Evolutionary conservation across 169 alveolate genomes (phyloP).

Genomic region (Cryptosporidium tyzzeri): DNA sequence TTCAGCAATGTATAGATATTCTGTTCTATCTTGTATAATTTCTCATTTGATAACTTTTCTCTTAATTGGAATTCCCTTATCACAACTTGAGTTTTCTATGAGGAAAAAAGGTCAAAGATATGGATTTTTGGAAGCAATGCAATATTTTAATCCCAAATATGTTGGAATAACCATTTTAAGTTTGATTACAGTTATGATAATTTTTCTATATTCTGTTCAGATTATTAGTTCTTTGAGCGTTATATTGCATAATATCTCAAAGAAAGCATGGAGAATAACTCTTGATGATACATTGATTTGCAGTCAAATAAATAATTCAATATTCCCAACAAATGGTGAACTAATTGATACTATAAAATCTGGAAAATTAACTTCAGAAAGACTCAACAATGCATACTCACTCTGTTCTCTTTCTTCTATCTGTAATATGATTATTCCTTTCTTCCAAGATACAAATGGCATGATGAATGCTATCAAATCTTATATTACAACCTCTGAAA

Average conservation of each 20-base stretch:
- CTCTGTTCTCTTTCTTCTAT: constrained; percentile 45
- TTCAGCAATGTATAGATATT: constrained; percentile 62
- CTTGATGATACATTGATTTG: constrained; percentile 21
- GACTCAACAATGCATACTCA: not conserved
- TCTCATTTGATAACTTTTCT: constrained; percentile 52
- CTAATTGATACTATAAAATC: not conserved
- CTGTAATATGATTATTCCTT: constrained; percentile 39
- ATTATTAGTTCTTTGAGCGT: constrained; percentile 55
- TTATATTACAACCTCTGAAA: not conserved
- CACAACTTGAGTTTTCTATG: constrained; percentile 57
- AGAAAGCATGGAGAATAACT: constrained; percentile 36
- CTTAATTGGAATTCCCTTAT: constrained; percentile 56
- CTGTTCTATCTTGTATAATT: constrained; percentile 57
- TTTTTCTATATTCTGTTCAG: constrained; percentile 49
- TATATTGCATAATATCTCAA: constrained; percentile 40
- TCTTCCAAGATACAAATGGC: not conserved
- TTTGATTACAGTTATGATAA: constrained; percentile 15
- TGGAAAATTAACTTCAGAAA: not conserved
- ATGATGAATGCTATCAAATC: not conserved
- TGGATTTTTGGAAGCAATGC: constrained; percentile 39
- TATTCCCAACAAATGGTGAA: not conserved
- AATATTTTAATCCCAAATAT: constrained; percentile 11
- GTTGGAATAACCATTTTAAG: constrained; percentile 34
- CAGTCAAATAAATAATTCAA: constrained; percentile 17
- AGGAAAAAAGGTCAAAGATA: constrained; percentile 59